A percentile compares a stretch with the other conserved stretches of the same genome.
phyloP scores from a whole-genome alignment of 306 rosid species.

The Aeschynomene evenia region DNA sequence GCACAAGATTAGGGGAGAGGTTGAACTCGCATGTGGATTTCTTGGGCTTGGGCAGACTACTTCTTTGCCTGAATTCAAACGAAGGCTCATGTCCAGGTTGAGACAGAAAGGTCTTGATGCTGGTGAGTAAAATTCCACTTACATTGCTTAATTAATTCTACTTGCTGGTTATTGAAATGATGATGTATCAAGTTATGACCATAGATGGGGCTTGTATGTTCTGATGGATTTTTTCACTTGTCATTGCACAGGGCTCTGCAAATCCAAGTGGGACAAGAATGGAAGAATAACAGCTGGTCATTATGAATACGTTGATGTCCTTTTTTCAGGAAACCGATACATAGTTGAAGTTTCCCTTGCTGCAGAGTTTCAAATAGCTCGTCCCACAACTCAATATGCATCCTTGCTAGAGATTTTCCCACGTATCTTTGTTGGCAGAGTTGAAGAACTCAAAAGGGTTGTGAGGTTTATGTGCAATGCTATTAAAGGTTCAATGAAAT shows the following conservation, averaged over 20 bases:
- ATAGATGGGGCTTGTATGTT: too few species aligned
- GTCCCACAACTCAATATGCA: slow-evolving; percentile 58
- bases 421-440: slow-evolving; percentile 51
- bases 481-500: slow-evolving; percentile 65
- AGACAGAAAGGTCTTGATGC: slow-evolving; percentile 78
- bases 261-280: slow-evolving; percentile 66
- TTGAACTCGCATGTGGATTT: slow-evolving; percentile 36
- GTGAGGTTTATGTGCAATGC: slow-evolving; percentile 64
- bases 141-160: too few species aligned
- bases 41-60: slow-evolving; percentile 27
- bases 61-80: slow-evolving; percentile 50
- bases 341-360: slow-evolving; percentile 54
- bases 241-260: slow-evolving; percentile 68
- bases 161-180: not conserved
- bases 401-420: slow-evolving; percentile 62
- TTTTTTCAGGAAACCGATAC: slow-evolving; percentile 53
- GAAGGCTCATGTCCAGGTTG: slow-evolving; percentile 61
- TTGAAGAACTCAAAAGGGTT: slow-evolving; percentile 52
- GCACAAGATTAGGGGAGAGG: slow-evolving; percentile 39
- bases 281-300: slow-evolving; percentile 59
- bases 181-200: not conserved
- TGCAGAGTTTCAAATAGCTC: slow-evolving; percentile 68
- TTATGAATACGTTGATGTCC: slow-evolving; percentile 68
- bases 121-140: slow-evolving; percentile 45
- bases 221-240: not conserved